These are phyloP conservation scores for Epichloe baconii DNA, from an alignment of 2,329 filamentous ascomycete species.

Conservation along the genomic window DNA sequence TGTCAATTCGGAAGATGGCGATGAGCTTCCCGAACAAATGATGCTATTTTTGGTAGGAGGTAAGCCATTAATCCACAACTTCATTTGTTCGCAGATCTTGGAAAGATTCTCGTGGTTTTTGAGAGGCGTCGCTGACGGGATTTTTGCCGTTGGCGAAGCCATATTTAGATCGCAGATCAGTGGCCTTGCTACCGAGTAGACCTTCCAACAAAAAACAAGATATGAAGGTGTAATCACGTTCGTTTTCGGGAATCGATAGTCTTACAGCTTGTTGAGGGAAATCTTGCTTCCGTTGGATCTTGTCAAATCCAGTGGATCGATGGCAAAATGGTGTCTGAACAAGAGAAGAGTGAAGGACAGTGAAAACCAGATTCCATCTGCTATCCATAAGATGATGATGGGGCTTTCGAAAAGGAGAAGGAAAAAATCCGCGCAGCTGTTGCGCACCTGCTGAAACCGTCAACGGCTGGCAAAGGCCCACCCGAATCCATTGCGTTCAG, in stretches of 20 bases:
- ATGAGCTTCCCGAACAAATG: background rate
- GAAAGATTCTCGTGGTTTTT: background rate
- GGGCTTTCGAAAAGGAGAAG: too few species aligned
- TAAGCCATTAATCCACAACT: background rate
- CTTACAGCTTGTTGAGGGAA: background rate
- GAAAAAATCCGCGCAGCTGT: background rate
- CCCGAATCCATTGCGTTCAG: background rate
- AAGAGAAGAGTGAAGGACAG: background rate
- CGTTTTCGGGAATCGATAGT: background rate
- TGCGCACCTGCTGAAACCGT: background rate
- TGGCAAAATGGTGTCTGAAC: background rate
- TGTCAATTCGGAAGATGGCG: background rate
- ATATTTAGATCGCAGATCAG: background rate
- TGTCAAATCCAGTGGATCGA: background rate
- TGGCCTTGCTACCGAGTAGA: background rate
- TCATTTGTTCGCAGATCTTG: conserved; percentile 4
- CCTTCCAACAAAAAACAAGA: background rate
- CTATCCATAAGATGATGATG: background rate
- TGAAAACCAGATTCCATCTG: background rate
- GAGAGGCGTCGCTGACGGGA: background rate
- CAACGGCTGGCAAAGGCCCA: background rate
- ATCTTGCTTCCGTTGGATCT: background rate
- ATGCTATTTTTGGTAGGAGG: background rate
- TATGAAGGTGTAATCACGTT: background rate
- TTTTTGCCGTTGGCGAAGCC: background rate